phyloP scores from a whole-genome alignment of 768 basidiomycete genomes.

The Boletus pseudo-olivaceus region DNA sequence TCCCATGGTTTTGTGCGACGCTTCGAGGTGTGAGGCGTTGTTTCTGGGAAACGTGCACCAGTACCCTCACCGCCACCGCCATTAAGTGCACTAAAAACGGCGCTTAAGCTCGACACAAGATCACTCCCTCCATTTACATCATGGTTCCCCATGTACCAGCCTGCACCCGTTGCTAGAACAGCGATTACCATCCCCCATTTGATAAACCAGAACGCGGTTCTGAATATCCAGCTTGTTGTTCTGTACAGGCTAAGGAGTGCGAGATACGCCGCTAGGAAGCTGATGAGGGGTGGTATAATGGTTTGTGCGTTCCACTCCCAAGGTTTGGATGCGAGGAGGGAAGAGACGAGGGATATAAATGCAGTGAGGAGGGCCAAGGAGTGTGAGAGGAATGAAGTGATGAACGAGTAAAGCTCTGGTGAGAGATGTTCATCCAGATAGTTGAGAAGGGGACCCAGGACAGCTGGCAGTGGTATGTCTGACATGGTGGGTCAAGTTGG shows the following conservation, averaged over 20 bases:
- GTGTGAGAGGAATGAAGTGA: conserved; percentile 51
- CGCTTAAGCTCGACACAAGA: conserved; percentile 38
- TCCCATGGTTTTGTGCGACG: conserved; percentile 57
- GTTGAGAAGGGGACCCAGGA: conserved; percentile 52
- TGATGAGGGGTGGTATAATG: conserved; percentile 71
- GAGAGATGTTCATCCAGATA: conserved; percentile 57
- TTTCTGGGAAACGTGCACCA: conserved; percentile 20
- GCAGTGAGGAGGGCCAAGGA: conserved; percentile 48
- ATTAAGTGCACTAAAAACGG: conserved; percentile 41
- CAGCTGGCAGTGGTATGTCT: conserved; percentile 40
- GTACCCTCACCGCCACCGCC: conserved; percentile 33
- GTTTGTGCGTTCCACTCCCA: conserved; percentile 65
- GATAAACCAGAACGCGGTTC: conserved; percentile 61
- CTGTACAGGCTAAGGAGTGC: conserved; percentile 76
- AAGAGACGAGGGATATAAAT: conserved; percentile 43
- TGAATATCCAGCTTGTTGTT: conserved; percentile 71
- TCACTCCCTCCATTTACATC: conserved; percentile 33
- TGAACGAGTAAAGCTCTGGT: conserved; percentile 48
- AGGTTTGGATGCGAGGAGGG: conserved; percentile 50
- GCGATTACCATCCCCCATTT: conserved; percentile 73
- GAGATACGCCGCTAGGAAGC: conserved; percentile 67
- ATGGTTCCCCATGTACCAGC: conserved; percentile 50
- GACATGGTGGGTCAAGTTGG: conserved; percentile 12
- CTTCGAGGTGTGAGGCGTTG: conserved; percentile 15
- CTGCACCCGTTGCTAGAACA: conserved; percentile 48